Base-by-base conservation (phyloP, 208 protist species). In the Acanthamoeba royreba region DNA sequence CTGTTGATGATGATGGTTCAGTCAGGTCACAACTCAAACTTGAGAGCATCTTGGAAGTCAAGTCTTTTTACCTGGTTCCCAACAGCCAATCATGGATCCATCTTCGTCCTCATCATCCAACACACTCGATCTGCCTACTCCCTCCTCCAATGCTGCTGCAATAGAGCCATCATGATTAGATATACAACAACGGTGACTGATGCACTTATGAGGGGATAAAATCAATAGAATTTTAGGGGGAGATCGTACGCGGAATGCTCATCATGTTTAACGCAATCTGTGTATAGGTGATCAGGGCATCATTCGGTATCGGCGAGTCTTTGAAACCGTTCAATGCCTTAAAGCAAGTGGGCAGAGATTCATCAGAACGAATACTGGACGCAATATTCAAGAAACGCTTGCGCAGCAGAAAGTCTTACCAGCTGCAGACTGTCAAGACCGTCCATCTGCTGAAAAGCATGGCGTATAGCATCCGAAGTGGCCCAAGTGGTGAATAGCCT, bases 221-320 rank as follows among this genome's bases (percentile, higher is more conserved):
- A 38, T 31, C 9, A 42, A n/a, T 58, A 19, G 19, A 38, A 42
- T 49, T 15, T 17, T 2, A 25, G 38, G 46, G 35, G 35, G 31
- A 38, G 22, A 9, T 13, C 58, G 40, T 92, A 92, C 87, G 58
- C 35, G 87, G 87, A 28, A 92, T 38, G 58, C 45, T 63, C 53
- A 92, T 79, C 0, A n/a, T 58, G n/a, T 92, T n/a, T 15, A 92
- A 42, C n/a, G 87, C 87, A 9, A 92, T 81, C 17, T 79, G 61
- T 0, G 61, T 92, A 40, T 79, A 81, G 19, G 55, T 58, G 33
- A 92, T 81, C 0, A 92, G 61, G 25, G 87, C 87, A 28, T 92
- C 61, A 40, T 92, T 92, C 19, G 53, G 61, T 17, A 72, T 35
- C 8, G 87, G 87, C 40, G 61, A 61, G 63, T 22, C 40, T 42